Percentiles rank a stretch among this genome's conserved stretches.
These are phyloP conservation scores for Cryptosporidium bovis DNA, from an alignment of 169 alveolate species.

Conservation along the genomic window DNA sequence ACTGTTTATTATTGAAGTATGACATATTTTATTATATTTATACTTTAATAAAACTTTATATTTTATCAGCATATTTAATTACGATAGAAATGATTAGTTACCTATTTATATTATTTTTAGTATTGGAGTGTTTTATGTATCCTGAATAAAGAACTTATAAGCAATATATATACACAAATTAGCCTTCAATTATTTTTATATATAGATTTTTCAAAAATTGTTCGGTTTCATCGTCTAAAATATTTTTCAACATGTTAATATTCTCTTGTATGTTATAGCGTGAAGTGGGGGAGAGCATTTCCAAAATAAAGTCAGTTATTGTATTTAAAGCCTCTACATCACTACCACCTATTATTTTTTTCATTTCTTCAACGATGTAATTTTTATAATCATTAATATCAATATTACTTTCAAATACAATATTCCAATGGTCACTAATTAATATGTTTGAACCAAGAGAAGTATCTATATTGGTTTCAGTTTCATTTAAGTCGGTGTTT, in stretches of 20 bases:
- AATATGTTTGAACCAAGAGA: not conserved
- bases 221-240: constrained; percentile 46
- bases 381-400: constrained; percentile 10
- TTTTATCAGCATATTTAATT: too few species aligned
- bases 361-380: constrained; percentile 25
- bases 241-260: constrained; percentile 11
- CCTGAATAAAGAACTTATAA: too few species aligned
- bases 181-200: constrained; percentile 33
- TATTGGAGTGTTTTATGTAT: too few species aligned
- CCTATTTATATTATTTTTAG: too few species aligned
- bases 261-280: constrained; percentile 7
- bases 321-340: constrained; percentile 58
- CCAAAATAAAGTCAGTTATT: constrained; percentile 11
- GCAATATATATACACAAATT: not conserved
- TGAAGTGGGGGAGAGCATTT: not conserved
- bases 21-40: too few species aligned
- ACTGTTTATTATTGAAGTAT: too few species aligned
- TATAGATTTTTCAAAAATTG: constrained; percentile 22
- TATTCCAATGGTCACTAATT: constrained; percentile 30
- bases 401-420: not conserved
- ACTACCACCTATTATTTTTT: constrained; percentile 41
- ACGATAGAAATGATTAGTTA: too few species aligned
- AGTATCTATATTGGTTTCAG: not conserved
- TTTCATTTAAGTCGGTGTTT: not conserved
- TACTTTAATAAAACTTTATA: too few species aligned